These are phyloP conservation scores for Dactylellina haptotyla DNA, from an alignment of 2,329 filamentous ascomycete species.

Conservation along the genomic window DNA sequence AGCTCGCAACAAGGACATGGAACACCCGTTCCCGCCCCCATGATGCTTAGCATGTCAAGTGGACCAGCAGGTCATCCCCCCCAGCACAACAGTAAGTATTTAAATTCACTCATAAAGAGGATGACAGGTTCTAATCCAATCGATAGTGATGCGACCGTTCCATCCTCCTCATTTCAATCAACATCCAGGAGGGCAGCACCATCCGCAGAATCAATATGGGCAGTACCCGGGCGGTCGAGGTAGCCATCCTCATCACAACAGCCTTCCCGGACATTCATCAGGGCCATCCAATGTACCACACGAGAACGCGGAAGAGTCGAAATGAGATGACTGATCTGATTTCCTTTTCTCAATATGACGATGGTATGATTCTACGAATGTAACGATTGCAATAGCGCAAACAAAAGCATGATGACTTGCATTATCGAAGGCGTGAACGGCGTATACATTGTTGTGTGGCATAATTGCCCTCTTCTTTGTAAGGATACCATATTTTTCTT, in stretches of 20 bases:
- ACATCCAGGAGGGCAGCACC: conserved; percentile 64
- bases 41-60: conserved; percentile 79
- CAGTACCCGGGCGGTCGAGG: conserved; percentile 61
- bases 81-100: conserved; percentile 75
- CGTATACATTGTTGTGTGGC: conserved; percentile 53
- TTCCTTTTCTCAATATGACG: conserved; percentile 56
- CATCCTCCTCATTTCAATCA: conserved; percentile 66
- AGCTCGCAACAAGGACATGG: conserved; percentile 87
- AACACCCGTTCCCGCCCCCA: conserved; percentile 72
- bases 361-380: conserved; percentile 55
- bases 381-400: conserved; percentile 52
- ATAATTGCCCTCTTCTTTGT: conserved; percentile 44
- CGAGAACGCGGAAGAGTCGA: conserved; percentile 64
- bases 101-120: conserved; percentile 70
- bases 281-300: conserved; percentile 59
- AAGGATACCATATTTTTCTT: conserved; percentile 50
- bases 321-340: conserved; percentile 61
- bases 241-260: conserved; percentile 46
- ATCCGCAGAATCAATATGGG: conserved; percentile 56
- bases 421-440: conserved; percentile 54
- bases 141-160: conserved; percentile 69
- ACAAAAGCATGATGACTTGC: conserved; percentile 52
- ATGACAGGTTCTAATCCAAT: conserved; percentile 61
- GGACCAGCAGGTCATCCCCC: conserved; percentile 77
- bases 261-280: conserved; percentile 60